Conservation (phyloP, 148 eudicot genomes). For the Fallopia convolvulus region DNA sequence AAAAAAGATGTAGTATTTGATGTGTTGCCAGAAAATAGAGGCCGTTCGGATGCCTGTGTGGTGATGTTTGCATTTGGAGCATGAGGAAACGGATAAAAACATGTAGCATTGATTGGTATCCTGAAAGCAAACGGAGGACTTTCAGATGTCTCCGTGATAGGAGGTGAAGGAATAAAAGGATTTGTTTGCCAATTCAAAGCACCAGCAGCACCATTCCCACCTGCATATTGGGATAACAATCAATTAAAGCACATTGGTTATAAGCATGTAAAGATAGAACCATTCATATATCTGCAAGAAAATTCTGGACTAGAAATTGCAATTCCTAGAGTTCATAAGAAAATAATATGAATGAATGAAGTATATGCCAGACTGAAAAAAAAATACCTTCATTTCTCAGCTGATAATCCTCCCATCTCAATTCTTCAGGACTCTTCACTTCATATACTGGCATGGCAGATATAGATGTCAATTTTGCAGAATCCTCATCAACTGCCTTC, state of each 20-base stretch:
- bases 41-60: not conserved
- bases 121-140: not conserved
- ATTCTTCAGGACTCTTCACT: conserved; percentile 12
- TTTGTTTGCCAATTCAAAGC: not conserved
- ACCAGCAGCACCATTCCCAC: not conserved
- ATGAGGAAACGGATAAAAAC: not conserved
- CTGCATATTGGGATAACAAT: not conserved
- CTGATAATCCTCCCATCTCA: conserved; percentile 16
- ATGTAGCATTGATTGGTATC: not conserved
- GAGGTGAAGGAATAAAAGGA: not conserved
- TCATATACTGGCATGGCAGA: conserved; percentile 14
- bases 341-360: not conserved
- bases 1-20: not conserved
- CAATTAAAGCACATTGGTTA: not conserved
- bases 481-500: conserved; percentile 30
- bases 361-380: not conserved
- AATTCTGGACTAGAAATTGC: not conserved
- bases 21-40: not conserved
- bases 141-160: not conserved
- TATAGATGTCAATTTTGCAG: conserved; percentile 39
- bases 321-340: not conserved
- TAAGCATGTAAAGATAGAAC: not conserved
- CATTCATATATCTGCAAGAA: not conserved
- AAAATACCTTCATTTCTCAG: not conserved
- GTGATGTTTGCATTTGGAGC: not conserved